These are phyloP conservation scores for Colletotrichum sp. DNA, from an alignment of 2,329 filamentous ascomycete species.

Conservation along the genomic window DNA sequence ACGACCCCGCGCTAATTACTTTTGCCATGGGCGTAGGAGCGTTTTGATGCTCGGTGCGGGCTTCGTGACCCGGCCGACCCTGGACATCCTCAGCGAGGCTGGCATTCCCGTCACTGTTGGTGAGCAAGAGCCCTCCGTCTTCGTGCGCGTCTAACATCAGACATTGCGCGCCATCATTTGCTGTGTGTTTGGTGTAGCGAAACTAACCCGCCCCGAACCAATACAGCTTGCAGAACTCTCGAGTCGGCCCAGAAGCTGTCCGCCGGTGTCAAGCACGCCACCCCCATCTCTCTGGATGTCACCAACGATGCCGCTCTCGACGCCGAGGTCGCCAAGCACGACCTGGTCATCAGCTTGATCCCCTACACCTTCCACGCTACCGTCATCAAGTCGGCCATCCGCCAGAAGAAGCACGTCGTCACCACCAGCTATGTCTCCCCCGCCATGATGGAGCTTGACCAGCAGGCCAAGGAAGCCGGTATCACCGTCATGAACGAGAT, in stretches of 20 bases:
- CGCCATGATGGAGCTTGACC: constrained; percentile 88
- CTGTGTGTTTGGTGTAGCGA: background rate
- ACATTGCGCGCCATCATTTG: background rate
- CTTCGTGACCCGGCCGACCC: constrained; percentile 67
- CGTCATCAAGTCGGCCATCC: constrained; percentile 93
- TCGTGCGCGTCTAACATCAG: background rate
- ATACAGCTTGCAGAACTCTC: constrained; percentile 79
- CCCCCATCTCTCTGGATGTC: constrained; percentile 84
- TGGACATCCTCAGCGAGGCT: constrained; percentile 66
- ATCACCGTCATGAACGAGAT: constrained; percentile 99
- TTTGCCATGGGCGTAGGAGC: background rate
- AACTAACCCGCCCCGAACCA: background rate
- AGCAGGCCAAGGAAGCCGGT: constrained; percentile 82
- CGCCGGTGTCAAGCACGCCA: constrained; percentile 73
- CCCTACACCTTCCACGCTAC: constrained; percentile 89
- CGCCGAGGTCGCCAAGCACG: constrained; percentile 77
- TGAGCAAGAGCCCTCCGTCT: constrained; percentile 37
- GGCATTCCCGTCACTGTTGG: constrained; percentile 70
- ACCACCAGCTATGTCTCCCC: constrained; percentile 94
- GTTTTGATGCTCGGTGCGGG: constrained; percentile 56
- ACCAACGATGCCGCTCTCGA: constrained; percentile 78
- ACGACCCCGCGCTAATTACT: background rate
- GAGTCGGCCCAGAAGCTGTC: constrained; percentile 77
- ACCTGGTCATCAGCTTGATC: constrained; percentile 82
- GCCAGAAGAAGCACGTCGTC: constrained; percentile 93